Base-by-base conservation (phyloP, 805 yeast genomes). In the Nakazawaea wyomingensis region DNA sequence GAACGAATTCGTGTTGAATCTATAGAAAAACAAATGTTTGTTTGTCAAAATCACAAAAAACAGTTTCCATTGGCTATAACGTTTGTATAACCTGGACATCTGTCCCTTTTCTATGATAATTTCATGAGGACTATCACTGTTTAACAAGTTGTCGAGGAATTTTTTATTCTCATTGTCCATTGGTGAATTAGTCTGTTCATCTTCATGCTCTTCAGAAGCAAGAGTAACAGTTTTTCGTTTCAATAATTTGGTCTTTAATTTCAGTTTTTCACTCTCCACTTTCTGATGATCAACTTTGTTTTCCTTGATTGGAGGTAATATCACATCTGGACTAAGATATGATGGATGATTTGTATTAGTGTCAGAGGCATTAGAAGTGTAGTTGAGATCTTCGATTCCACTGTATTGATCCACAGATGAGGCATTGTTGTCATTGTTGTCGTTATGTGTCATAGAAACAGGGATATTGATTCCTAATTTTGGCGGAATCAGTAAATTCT, bases 61-160 rank as follows among this genome's bases (percentile, higher is more conserved):
- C 43, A 55, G 54, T 40, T 62, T 66, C 80, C 80, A 75, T 48
- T 73, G 77, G 50, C 66, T 70, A 51, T 66, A 67, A 10, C 69
- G 54, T 39, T 66, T 68, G 43, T 62, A 62, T 19, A 72, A 60
- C 10, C 74, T 54, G 30, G 62, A 50, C 11, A 74, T 48, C 37
- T 61, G 54, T 0, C 81, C 80, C 43, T 64, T 54, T 28, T 65
- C 69, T 13, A 76, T 57, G 0, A 60, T 51, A 29, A 62, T 62
- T 33, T 69, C 72, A 13, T 43, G 42, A 3, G 16, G 20, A 11
- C 14, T 24, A 11, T 22, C 27, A 22, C 37, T 18, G 18, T 24
- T 19, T 17, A 39, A 35, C 17, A 30, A 26, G 2, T 21, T 20
- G 18, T 38, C 38, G 18, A 41, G 28, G 26, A 30, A 26, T 14